phyloP scores from a whole-genome alignment of 2,329 filamentous ascomycete species.

The Claviceps monticola region DNA sequence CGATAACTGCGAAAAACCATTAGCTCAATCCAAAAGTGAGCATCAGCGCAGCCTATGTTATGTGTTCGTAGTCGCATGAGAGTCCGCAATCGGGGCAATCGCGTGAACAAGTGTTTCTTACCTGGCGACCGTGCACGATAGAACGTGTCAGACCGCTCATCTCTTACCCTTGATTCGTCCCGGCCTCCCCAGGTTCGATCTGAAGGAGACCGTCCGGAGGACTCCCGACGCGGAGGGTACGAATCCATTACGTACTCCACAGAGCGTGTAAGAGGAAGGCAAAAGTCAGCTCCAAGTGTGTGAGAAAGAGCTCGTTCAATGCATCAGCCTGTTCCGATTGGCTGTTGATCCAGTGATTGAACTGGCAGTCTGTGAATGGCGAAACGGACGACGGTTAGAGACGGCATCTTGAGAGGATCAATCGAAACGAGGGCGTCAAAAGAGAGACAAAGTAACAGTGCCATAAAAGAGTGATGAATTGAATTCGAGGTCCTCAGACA shows the following conservation, averaged over 20 bases:
- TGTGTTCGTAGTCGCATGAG: not conserved
- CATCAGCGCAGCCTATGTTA: not conserved
- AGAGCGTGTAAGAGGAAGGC: not conserved
- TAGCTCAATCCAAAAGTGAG: not conserved
- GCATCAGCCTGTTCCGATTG: constrained; percentile 4
- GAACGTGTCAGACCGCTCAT: constrained; percentile 44
- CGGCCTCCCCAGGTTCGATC: constrained; percentile 40
- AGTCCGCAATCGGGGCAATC: not conserved
- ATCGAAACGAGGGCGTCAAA: constrained; percentile 11
- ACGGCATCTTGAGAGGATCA: constrained; percentile 26
- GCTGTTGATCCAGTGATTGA: constrained; percentile 9
- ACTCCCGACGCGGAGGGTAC: constrained; percentile 39
- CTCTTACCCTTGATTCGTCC: constrained; percentile 37
- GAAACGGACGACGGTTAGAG: constrained; percentile 42
- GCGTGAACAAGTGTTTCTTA: constrained; percentile 30
- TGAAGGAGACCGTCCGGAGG: constrained; percentile 35
- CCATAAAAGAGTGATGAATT: not conserved
- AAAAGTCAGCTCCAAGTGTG: not conserved
- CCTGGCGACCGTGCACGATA: constrained; percentile 58
- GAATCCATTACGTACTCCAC: constrained; percentile 32
- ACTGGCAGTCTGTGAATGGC: constrained; percentile 32
- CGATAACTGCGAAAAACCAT: constrained; percentile 28
- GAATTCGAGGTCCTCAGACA: constrained; percentile 2
- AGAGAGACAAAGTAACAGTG: constrained; percentile 9
- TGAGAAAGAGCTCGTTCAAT: not conserved